phyloP scores from a whole-genome alignment of 495 filamentous ascomycete genomes.

The Lindgomyces ingoldianus region DNA sequence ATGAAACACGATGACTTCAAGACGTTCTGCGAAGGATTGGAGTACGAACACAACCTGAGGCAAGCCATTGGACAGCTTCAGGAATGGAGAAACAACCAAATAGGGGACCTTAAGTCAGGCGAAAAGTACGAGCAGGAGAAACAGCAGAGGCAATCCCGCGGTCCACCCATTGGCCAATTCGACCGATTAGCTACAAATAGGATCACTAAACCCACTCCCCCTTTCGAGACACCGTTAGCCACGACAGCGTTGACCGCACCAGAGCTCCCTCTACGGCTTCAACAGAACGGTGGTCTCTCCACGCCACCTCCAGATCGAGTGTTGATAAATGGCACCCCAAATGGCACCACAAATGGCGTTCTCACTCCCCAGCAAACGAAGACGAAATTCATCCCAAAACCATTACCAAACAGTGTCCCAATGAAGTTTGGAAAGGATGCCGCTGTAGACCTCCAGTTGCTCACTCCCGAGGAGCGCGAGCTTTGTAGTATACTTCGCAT shows the following conservation, averaged over 20 bases:
- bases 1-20: slow-evolving; percentile 94
- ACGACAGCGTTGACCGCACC: slow-evolving; percentile 73
- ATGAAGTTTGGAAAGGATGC: slow-evolving; percentile 74
- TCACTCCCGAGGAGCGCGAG: slow-evolving; percentile 81
- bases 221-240: slow-evolving; percentile 69
- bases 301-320: slow-evolving; percentile 49
- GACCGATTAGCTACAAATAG: slow-evolving; percentile 62
- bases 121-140: slow-evolving; percentile 97
- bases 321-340: slow-evolving; percentile 31
- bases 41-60: slow-evolving; percentile 87
- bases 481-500: slow-evolving; percentile 79
- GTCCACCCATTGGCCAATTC: slow-evolving; percentile 65
- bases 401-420: slow-evolving; percentile 59
- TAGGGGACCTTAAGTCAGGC: slow-evolving; percentile 78
- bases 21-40: slow-evolving; percentile 74
- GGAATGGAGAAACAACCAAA: slow-evolving; percentile 85
- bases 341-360: slow-evolving; percentile 32
- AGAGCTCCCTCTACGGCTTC: slow-evolving; percentile 56
- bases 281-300: slow-evolving; percentile 47
- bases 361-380: slow-evolving; percentile 26
- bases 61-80: slow-evolving; percentile 88
- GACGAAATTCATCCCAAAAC: slow-evolving; percentile 38
- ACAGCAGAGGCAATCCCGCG: slow-evolving; percentile 66
- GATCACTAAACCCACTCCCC: slow-evolving; percentile 60
- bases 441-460: slow-evolving; percentile 77